A percentile compares a stretch with the other conserved stretches of the same genome.
Evolutionary conservation across 2,329 filamentous ascomycete species (phyloP).

Genomic region (Pseudocercospora cruenta): DNA sequence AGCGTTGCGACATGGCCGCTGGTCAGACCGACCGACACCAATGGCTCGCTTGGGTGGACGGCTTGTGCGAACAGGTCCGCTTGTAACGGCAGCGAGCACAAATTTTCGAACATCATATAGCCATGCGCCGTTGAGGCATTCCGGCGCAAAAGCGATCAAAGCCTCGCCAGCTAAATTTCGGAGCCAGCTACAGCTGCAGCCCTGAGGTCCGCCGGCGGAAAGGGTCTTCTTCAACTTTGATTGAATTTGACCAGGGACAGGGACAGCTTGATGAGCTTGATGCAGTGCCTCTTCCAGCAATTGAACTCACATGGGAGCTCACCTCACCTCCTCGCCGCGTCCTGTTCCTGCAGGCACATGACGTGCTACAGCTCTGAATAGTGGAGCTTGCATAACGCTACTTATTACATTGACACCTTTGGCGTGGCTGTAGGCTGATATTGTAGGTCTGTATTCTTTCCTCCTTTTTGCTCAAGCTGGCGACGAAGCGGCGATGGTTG

Average conservation of each 20-base stretch:
- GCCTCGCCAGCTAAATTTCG: not conserved
- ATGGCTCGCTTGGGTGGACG: conserved; percentile 79
- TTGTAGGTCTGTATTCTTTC: not conserved
- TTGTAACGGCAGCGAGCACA: conserved; percentile 84
- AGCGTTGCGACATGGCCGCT: conserved; percentile 86
- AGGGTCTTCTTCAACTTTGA: not conserved
- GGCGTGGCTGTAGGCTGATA: not conserved
- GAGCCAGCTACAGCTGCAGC: not conserved
- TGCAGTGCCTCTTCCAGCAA: not conserved
- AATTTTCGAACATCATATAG: conserved; percentile 77
- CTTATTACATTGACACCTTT: not conserved
- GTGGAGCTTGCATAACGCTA: conserved; percentile 2
- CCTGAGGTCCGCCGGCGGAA: not conserved
- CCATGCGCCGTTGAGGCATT: not conserved
- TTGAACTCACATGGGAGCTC: not conserved
- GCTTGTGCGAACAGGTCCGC: conserved; percentile 88
- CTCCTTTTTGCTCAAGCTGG: not conserved
- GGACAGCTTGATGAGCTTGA: not conserved
- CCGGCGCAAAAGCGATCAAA: not conserved
- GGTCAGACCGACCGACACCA: conserved; percentile 83
- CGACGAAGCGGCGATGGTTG: conserved; percentile 30
- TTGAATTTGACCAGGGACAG: not conserved
- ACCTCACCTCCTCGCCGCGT: not conserved
- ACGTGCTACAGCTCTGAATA: not conserved
- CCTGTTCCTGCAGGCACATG: conserved; percentile 3